Base-by-base conservation (phyloP, 768 basidiomycete species). In the Psilocybe cyanescens region DNA sequence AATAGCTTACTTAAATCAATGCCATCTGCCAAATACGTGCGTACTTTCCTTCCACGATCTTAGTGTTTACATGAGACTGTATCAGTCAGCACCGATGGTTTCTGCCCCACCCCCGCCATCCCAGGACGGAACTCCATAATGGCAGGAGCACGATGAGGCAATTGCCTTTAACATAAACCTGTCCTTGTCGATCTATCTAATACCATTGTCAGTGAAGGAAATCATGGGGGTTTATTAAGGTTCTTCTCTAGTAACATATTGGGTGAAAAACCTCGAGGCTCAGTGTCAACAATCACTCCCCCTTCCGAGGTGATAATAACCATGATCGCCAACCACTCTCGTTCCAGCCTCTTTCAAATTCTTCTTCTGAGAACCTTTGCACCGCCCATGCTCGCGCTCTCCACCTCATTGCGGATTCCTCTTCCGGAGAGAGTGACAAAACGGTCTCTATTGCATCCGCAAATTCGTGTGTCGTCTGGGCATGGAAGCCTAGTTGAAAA, bases 321-420 rank as follows among this genome's bases (percentile, higher is more conserved):
- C 70, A 81, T 4, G 64, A 66, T 54, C 70, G 72, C 89, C 90
- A 91, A 1, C 85, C 84, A 65, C 86, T 86, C 53, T 74, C 76
- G 35, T 86, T 79, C 90, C 91, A 97, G 0, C 86, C 88, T 59
- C 81, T 81, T 72, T 91, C 86, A 68, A 97, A 97, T 66, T 89
- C 86, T 28, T 83, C 83, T 66, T 86, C 85, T 0, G 89, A 91
- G 68, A 98, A 97, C 65, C 81, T 80, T 65, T 87, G 81, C 31
- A 86, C 80, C 9, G 93, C 94, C 80, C 85, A 88, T 56, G 71
- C 77, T 54, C 95, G 78, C 0, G 93, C 94, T 46, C 92, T 77
- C 59, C 76, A 73, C 4, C 95, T 80, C 70, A 95, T 83, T 1
- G 79, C 84, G n/a, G 79, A 61, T 54, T 88, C 86, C 24, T 87